Percentiles rank a stretch among this genome's conserved stretches.
Conservation (phyloP, 805 yeast genomes). For the Maudiozyma serrabonitensis region DNA sequence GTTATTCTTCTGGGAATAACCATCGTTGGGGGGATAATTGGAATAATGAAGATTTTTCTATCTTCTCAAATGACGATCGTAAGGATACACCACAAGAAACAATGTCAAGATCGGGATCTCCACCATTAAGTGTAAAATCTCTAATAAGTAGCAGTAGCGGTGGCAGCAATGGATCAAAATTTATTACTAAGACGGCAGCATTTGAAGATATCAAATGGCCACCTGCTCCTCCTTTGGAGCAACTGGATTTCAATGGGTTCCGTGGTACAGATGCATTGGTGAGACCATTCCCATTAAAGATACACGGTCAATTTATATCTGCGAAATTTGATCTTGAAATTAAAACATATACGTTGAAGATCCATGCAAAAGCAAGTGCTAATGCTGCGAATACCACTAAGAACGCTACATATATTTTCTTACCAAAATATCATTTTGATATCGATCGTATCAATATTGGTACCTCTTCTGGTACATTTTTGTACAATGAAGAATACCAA, state of each 20-base stretch:
- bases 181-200: conserved; percentile 2
- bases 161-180: not conserved
- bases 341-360: conserved; percentile 38
- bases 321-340: conserved; percentile 51
- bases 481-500: conserved; percentile 42
- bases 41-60: conserved; percentile 90
- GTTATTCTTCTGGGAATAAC: conserved; percentile 61
- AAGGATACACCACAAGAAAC: not conserved
- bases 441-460: conserved; percentile 38
- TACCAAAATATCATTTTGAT: conserved; percentile 69
- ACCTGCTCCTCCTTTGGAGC: conserved; percentile 5
- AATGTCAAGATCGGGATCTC: not conserved
- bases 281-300: conserved; percentile 64
- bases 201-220: conserved; percentile 6
- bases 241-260: conserved; percentile 38
- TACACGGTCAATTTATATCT: conserved; percentile 46
- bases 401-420: conserved; percentile 42
- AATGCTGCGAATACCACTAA: conserved; percentile 27
- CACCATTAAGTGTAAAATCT: not conserved
- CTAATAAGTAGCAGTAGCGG: not conserved
- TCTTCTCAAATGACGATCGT: conserved; percentile 63
- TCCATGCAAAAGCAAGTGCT: conserved; percentile 29
- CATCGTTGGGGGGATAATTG: conserved; percentile 87
- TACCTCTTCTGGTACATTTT: conserved; percentile 48
- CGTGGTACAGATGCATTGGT: conserved; percentile 67